These are phyloP conservation scores for Diaporthe velutina DNA, from an alignment of 2,329 filamentous ascomycete species.

Conservation along the genomic window DNA sequence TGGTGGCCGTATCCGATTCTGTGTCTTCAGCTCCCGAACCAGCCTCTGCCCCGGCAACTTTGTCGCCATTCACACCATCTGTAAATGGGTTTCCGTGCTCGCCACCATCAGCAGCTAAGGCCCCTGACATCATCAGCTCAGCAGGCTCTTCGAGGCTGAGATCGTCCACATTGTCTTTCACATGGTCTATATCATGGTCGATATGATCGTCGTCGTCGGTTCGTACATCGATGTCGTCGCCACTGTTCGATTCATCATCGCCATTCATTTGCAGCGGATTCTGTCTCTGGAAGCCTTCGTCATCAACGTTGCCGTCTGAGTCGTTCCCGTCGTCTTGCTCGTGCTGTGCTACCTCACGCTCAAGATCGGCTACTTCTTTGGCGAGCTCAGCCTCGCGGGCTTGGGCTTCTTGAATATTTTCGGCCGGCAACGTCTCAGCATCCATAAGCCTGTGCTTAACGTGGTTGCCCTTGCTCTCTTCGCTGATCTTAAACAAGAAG, in stretches of 20 bases:
- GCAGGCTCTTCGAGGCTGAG: slow-evolving; percentile 36
- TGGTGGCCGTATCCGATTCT: slow-evolving; percentile 48
- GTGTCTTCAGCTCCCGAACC: slow-evolving; percentile 43
- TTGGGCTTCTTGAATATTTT: neutral
- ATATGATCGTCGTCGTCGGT: slow-evolving; percentile 24
- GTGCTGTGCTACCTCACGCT: slow-evolving; percentile 43
- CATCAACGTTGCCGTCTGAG: slow-evolving; percentile 42
- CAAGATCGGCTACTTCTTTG: slow-evolving; percentile 45
- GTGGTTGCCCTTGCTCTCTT: slow-evolving; percentile 86
- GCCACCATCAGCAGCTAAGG: slow-evolving; percentile 25
- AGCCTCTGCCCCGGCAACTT: neutral
- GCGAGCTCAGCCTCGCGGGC: slow-evolving; percentile 2
- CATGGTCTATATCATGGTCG: slow-evolving; percentile 36
- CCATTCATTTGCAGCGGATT: slow-evolving; percentile 53
- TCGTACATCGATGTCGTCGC: slow-evolving; percentile 44
- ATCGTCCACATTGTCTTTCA: slow-evolving; percentile 37
- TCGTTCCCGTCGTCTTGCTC: slow-evolving; percentile 50
- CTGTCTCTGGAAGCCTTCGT: slow-evolving; percentile 41
- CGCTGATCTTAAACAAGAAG: slow-evolving; percentile 88
- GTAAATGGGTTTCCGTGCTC: neutral
- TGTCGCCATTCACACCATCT: neutral
- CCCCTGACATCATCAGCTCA: slow-evolving; percentile 38
- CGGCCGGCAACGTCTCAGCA: neutral
- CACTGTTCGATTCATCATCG: slow-evolving; percentile 43
- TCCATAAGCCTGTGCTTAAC: slow-evolving; percentile 74